Conservation (phyloP, 495 filamentous ascomycete genomes). For the Neurospora sp. region DNA sequence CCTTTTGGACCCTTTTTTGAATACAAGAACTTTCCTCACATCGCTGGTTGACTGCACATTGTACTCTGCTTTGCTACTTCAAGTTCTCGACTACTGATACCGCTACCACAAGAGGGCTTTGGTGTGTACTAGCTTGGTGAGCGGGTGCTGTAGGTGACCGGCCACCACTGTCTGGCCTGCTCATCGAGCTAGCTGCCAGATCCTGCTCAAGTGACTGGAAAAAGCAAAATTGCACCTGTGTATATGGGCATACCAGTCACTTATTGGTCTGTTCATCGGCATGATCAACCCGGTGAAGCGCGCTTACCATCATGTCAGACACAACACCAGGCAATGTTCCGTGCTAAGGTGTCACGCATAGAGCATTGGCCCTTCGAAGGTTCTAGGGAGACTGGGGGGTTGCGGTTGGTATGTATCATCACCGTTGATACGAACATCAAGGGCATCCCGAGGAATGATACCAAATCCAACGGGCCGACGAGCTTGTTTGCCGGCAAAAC, state of each 20-base stretch:
- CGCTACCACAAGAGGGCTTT: neutral
- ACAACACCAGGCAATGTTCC: neutral
- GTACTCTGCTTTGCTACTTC: neutral
- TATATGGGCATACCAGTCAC: neutral
- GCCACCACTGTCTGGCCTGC: neutral
- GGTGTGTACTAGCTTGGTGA: neutral
- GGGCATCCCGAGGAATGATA: neutral
- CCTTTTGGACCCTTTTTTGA: neutral
- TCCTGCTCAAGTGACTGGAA: neutral
- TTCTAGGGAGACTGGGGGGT: neutral
- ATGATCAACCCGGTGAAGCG: neutral
- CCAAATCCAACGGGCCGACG: neutral
- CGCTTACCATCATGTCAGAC: neutral
- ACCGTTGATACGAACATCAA: neutral
- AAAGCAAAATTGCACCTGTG: neutral
- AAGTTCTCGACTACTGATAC: neutral
- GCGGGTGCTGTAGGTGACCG: neutral
- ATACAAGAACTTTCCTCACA: neutral
- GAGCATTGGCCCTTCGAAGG: neutral
- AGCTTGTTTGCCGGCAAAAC: neutral
- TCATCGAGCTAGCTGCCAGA: neutral
- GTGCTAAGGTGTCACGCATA: neutral
- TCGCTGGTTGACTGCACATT: neutral
- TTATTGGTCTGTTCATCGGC: neutral
- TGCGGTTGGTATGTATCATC: neutral